phyloP scores from a whole-genome alignment of 306 rosid genomes.

The Hippophae rhamnoides region DNA sequence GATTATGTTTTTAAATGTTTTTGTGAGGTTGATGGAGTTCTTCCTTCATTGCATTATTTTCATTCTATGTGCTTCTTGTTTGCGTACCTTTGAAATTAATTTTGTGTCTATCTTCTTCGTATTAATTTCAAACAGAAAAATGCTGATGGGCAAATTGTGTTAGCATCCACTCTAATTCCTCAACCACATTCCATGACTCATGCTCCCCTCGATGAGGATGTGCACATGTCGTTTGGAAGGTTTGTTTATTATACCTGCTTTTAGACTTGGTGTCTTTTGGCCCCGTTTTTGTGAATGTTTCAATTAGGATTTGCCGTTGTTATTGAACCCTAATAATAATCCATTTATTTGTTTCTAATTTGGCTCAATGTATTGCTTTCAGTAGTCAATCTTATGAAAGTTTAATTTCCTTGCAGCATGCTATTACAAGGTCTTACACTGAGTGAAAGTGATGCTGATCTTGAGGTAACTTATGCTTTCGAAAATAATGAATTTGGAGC shows the following conservation, averaged over 20 bases:
- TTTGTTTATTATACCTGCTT: slow-evolving; percentile 29
- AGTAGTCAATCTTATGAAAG: slow-evolving; percentile 15
- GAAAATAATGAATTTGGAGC: slow-evolving; percentile 1
- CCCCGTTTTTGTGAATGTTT: neutral
- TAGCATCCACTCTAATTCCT: slow-evolving; percentile 87
- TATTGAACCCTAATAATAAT: slow-evolving; percentile 4
- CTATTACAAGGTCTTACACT: slow-evolving; percentile 69
- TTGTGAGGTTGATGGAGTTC: slow-evolving; percentile 64
- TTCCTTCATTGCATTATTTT: neutral
- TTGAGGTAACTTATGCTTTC: slow-evolving; percentile 51
- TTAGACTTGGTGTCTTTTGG: slow-evolving; percentile 3
- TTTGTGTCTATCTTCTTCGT: slow-evolving; percentile 2
- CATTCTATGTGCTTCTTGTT: slow-evolving; percentile 14
- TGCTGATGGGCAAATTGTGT: slow-evolving; percentile 74
- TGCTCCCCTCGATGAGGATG: slow-evolving; percentile 70
- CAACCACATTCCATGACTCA: slow-evolving; percentile 66
- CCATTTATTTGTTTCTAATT: slow-evolving; percentile 4
- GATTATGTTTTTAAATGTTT: slow-evolving; percentile 77
- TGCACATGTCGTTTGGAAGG: slow-evolving; percentile 97
- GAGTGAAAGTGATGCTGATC: slow-evolving; percentile 78
- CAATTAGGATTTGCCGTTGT: neutral
- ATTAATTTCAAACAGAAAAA: slow-evolving; percentile 53
- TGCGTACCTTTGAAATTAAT: slow-evolving; percentile 7
- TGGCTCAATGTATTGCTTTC: slow-evolving; percentile 9
- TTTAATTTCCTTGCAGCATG: slow-evolving; percentile 58